Evolutionary conservation across 2,329 filamentous ascomycete species (phyloP).

Genomic region (Fusarium sambucinum): DNA sequence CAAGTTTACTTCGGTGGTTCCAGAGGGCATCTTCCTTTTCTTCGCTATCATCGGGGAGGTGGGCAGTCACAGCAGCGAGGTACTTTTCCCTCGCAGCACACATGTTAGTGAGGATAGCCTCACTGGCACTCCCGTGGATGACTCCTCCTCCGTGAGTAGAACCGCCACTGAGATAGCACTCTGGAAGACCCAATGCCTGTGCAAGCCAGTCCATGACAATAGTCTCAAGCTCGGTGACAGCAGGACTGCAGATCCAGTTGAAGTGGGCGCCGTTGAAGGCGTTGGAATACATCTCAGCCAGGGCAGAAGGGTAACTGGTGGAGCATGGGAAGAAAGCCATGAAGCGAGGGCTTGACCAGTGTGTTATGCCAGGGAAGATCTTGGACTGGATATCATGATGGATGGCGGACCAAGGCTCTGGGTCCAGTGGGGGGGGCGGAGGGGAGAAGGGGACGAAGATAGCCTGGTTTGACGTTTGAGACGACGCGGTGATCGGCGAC

Average conservation of each 20-base stretch:
- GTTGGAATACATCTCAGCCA: constrained; percentile 92
- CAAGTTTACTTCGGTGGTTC: constrained; percentile 66
- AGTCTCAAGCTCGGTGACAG: constrained; percentile 92
- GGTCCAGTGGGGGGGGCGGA: constrained; percentile 70
- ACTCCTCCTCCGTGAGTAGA: constrained; percentile 84
- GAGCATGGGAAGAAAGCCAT: constrained; percentile 94
- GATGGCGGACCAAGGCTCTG: constrained; percentile 82
- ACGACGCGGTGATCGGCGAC: constrained; percentile 78
- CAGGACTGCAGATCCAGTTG: constrained; percentile 96
- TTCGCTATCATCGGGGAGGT: constrained; percentile 62
- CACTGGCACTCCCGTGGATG: constrained; percentile 92
- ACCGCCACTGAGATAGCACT: constrained; percentile 78
- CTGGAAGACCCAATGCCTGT: constrained; percentile 77
- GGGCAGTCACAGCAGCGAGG: constrained; percentile 69
- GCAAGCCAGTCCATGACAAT: constrained; percentile 93
- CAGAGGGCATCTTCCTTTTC: constrained; percentile 78
- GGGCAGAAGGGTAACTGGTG: constrained; percentile 83
- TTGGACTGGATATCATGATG: constrained; percentile 85
- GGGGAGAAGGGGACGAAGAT: constrained; percentile 84
- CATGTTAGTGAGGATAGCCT: constrained; percentile 88
- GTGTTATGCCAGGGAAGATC: constrained; percentile 92
- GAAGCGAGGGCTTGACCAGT: constrained; percentile 95
- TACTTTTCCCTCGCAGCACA: constrained; percentile 88
- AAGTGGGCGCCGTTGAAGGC: constrained; percentile 92
- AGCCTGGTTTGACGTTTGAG: constrained; percentile 84